Base-by-base conservation (phyloP, 2,329 filamentous ascomycete species). In the Xylariaceae sp. region DNA sequence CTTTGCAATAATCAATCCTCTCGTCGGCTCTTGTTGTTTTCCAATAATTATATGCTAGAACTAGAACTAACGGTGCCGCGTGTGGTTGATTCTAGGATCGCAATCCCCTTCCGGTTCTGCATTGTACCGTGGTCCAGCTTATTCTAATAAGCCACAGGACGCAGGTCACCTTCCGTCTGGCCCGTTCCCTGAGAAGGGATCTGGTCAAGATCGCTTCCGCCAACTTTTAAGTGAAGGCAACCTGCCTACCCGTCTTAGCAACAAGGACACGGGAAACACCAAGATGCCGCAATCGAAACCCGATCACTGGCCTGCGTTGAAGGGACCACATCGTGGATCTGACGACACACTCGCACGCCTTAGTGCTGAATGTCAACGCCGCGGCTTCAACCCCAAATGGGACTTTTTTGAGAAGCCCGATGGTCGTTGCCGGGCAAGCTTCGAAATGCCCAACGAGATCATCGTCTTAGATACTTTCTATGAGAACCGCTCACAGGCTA, bases 341-440 rank as follows among this genome's bases (percentile, higher is more conserved):
- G 37, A 54, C 58, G 34, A 62, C 62, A 30, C 23, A 30, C 23
- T 30, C 55, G 51, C 52, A 18, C 62, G 57, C 34, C 60, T 66
- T 13, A 64, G 62, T 60, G 39, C 39, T 1, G 66, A 69, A 48
- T 72, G 70, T 53, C 70, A 72, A 60, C 61, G 63, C 37, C 65
- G 69, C 1, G 48, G 58, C 13, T 72, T 72, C 59, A 72, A 71
- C 42, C 70, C 70, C 0, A 50, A 64, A 30, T 72, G 67, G 53
- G 45, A 37, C 1, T 68, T 68, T 51, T 63, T 50, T 4, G 58
- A 50, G 7, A 23, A 7, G 1, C 45, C 63, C 13, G 58, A 59
- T 17, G 39, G 42, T 1, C 67, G 23, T 30, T 30, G 23, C 23
- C 23, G 23, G 23, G 23, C 23, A 30, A 30, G 23, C 18, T 68